Evolutionary conservation across 495 filamentous ascomycete species (phyloP).

Genomic region (Pseudoneurospora amorphoporcata): DNA sequence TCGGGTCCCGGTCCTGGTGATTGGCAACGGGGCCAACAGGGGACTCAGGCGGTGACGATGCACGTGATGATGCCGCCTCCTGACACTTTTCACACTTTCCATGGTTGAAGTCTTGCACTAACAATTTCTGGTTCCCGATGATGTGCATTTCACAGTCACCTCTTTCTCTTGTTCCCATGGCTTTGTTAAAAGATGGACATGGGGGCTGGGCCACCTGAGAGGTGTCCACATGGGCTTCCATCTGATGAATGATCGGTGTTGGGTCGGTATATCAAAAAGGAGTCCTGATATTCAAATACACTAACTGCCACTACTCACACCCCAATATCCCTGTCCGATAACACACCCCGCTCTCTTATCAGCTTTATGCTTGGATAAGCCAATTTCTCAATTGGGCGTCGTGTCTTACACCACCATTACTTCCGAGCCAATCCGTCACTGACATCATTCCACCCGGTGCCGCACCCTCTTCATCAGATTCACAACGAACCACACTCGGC

Average conservation of each 20-base stretch:
- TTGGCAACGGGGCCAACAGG: neutral
- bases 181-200: neutral
- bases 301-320: neutral
- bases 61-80: constrained; percentile 2
- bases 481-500: neutral
- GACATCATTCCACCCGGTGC: constrained; percentile 17
- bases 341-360: neutral
- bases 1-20: constrained; percentile 10
- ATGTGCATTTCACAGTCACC: neutral
- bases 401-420: neutral
- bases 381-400: no score
- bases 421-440: constrained; percentile 7
- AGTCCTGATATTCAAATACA: neutral
- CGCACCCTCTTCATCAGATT: neutral
- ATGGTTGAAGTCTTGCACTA: neutral
- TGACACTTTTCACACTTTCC: neutral
- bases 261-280: neutral
- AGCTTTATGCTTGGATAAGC: neutral
- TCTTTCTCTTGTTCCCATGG: neutral
- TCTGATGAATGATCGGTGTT: neutral
- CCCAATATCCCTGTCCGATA: neutral
- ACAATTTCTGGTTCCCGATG: neutral
- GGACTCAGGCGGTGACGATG: neutral
- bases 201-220: neutral
- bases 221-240: neutral